A percentile compares a stretch with the other conserved stretches of the same genome.
Evolutionary conservation across 1,284 basidiomycete species (phyloP).

Genomic region (Cystodermella granulosa): DNA sequence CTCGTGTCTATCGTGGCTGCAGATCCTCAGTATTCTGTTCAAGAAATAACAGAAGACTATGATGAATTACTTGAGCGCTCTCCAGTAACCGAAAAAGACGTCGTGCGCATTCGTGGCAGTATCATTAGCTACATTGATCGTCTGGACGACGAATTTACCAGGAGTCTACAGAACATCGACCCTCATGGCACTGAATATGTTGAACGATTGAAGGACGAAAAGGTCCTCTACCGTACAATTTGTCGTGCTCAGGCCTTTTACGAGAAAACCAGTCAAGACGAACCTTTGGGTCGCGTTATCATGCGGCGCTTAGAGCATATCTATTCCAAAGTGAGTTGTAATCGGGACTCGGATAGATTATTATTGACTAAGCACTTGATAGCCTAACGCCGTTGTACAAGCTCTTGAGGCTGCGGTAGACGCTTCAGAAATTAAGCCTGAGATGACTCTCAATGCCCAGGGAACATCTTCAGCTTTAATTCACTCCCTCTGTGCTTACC

Average conservation of each 20-base stretch:
- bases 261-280: slow-evolving; percentile 70
- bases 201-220: slow-evolving; percentile 92
- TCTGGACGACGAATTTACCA: slow-evolving; percentile 97
- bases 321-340: slow-evolving; percentile 82
- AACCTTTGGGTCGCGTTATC: slow-evolving; percentile 81
- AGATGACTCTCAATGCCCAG: slow-evolving; percentile 53
- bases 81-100: slow-evolving; percentile 66
- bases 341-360: not conserved
- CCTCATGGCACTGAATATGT: slow-evolving; percentile 98
- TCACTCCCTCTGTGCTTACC: slow-evolving; percentile 83
- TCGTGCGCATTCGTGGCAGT: slow-evolving; percentile 82
- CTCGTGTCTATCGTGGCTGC: slow-evolving; percentile 74
- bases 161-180: slow-evolving; percentile 96
- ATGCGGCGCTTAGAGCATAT: slow-evolving; percentile 97
- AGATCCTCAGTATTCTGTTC: slow-evolving; percentile 76
- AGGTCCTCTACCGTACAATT: slow-evolving; percentile 89
- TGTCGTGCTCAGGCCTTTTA: slow-evolving; percentile 90
- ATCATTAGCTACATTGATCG: slow-evolving; percentile 94
- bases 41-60: slow-evolving; percentile 86
- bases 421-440: slow-evolving; percentile 54
- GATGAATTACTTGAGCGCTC: slow-evolving; percentile 86
- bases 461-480: slow-evolving; percentile 70
- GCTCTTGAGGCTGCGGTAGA: slow-evolving; percentile 76
- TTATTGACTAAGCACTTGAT: slow-evolving; percentile 10
- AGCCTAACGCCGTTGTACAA: slow-evolving; percentile 91